Evolutionary conservation across 2,329 filamentous ascomycete genomes (phyloP).

Genomic region (Celoporthe dispersa): DNA sequence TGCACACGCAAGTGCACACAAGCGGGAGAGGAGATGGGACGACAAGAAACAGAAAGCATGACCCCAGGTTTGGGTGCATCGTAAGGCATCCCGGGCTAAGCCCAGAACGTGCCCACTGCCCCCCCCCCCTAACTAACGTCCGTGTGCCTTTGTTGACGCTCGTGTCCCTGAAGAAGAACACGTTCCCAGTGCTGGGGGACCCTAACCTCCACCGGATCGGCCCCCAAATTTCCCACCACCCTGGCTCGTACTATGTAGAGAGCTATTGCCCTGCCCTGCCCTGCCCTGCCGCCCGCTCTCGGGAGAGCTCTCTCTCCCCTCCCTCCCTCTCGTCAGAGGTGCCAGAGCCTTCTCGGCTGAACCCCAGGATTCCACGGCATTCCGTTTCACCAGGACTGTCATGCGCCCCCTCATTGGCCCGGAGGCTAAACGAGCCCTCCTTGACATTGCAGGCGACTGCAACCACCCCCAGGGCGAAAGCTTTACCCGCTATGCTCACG

Average conservation of each 20-base stretch:
- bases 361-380: constrained; percentile 21
- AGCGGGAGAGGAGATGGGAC: not conserved
- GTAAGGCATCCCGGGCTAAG: not conserved
- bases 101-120: not conserved
- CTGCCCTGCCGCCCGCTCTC: not conserved
- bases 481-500: constrained; percentile 11
- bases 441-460: constrained; percentile 25
- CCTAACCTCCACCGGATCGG: constrained; percentile 12
- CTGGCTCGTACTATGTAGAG: not conserved
- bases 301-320: no score
- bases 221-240: constrained; percentile 7
- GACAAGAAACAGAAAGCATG: not conserved
- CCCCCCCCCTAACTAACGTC: not conserved
- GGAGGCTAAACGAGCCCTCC: constrained; percentile 21
- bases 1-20: not conserved
- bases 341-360: not conserved
- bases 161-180: constrained; percentile 1
- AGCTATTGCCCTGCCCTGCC: not conserved
- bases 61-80: constrained; percentile 6
- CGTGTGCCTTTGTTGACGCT: constrained; percentile 1
- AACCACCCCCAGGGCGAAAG: constrained; percentile 18
- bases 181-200: constrained; percentile 7
- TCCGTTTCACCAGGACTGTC: constrained; percentile 27
- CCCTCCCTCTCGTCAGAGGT: not conserved
- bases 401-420: constrained; percentile 20